Evolutionary conservation across 257 asterid genomes (phyloP), one percentile per base, ranked within the genome.

Genomic region (Salvia rosmarinus): DNA sequence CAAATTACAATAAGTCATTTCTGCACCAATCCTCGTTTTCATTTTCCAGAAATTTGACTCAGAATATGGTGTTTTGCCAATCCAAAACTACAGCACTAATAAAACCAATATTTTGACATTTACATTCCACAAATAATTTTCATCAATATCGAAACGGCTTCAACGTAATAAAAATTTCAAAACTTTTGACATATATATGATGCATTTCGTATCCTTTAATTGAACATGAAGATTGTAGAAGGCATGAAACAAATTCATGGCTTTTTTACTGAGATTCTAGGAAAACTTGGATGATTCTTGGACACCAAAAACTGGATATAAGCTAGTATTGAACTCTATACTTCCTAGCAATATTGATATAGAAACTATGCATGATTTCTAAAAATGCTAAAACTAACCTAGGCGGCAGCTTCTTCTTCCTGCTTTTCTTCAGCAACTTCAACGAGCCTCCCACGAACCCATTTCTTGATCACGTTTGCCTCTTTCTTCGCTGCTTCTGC

Each of bases 391-490:
- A 46, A 79, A 51, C 85, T 82, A 69, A 83, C 66, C 90, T 85
- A 88, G 37, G 64, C 23, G 23, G n/a, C 54, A 75, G 65, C 30
- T 25, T 25, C 30, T 25, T 25, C 30, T 25, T 25, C 30, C 30
- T 25, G 2, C 75, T 68, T 87, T 73, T 87, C 88, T 23, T 60
- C 76, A 1, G 25, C 75, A 59, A 85, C 90, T 71, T 89, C 96
- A 19, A 94, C 86, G 76, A 94, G 90, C 80, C 87, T 86, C 76
- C 99, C 99, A 0, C 90, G 82, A 30, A 94, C 87, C 97, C 99
- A 91, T 83, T 86, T 89, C 91, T 85, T 89, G 69, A 66, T 65
- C 13, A 39, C 34, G 23, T 66, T 81, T 51, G 54, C 76, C 35
- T 64, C 67, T 28, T 62, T 69, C 16, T 23, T 50, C 6, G 13